Evolutionary conservation across 257 asterid genomes (phyloP).

Genomic region (Solanum sitiens): DNA sequence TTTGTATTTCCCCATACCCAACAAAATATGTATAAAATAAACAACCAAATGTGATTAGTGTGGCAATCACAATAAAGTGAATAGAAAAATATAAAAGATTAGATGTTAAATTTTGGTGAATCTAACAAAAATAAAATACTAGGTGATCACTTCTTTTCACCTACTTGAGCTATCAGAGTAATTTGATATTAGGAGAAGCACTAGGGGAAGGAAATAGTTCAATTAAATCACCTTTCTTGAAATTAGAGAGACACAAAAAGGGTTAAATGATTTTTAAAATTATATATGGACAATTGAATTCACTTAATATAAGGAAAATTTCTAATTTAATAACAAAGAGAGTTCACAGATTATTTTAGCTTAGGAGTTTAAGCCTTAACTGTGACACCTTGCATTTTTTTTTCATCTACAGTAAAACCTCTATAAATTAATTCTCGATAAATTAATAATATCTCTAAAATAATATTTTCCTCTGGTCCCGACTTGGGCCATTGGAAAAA

Average conservation of each 20-base stretch:
- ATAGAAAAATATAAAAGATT: background rate
- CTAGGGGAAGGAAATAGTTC: background rate
- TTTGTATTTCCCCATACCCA: background rate
- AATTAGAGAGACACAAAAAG: background rate
- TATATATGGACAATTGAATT: background rate
- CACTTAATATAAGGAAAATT: no score
- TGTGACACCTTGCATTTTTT: background rate
- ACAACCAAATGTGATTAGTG: background rate
- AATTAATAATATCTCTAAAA: no score
- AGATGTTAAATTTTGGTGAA: background rate
- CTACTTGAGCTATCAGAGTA: no score
- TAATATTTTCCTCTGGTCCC: no score
- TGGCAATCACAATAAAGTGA: background rate
- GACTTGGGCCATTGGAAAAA: no score
- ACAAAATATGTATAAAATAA: no score
- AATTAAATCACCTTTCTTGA: background rate
- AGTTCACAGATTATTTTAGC: background rate
- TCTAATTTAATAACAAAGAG: background rate
- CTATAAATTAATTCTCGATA: no score
- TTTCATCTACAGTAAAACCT: no score
- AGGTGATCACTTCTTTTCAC: background rate
- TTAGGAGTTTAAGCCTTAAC: background rate
- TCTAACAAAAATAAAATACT: background rate
- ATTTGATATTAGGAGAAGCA: no score
- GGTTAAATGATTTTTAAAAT: background rate